A percentile compares a stretch with the other conserved stretches of the same genome.
Evolutionary conservation across 2,329 filamentous ascomycete genomes (phyloP).

Genomic region (Monosporascus sp.): DNA sequence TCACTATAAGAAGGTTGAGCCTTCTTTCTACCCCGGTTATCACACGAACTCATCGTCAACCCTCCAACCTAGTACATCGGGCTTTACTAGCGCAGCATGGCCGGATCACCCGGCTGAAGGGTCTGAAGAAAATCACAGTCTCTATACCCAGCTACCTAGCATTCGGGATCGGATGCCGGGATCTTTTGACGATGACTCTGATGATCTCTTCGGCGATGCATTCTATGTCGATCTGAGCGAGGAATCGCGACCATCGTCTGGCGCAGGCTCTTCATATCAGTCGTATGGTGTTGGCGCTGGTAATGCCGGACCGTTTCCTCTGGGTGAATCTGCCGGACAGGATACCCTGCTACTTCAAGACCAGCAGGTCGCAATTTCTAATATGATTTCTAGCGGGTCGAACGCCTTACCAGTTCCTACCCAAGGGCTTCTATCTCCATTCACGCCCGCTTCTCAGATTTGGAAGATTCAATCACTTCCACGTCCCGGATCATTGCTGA

Average conservation of each 20-base stretch:
- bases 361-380: neutral
- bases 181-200: neutral
- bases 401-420: too few species aligned
- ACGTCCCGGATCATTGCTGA: neutral
- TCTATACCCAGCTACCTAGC: neutral
- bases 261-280: neutral
- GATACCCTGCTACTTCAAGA: neutral
- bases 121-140: neutral
- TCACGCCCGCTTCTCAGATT: neutral
- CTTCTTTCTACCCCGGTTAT: neutral
- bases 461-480: neutral
- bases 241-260: neutral
- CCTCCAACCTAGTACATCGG: neutral
- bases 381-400: neutral
- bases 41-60: neutral
- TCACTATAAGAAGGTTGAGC: neutral
- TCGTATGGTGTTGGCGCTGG: neutral
- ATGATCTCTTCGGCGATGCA: neutral
- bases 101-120: neutral
- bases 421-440: neutral
- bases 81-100: neutral
- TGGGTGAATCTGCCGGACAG: neutral
- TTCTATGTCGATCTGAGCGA: neutral
- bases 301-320: neutral
- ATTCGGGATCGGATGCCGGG: neutral